These are phyloP conservation scores for Floccularia luteovirens DNA, from an alignment of 768 basidiomycete species.

Conservation along the genomic window DNA sequence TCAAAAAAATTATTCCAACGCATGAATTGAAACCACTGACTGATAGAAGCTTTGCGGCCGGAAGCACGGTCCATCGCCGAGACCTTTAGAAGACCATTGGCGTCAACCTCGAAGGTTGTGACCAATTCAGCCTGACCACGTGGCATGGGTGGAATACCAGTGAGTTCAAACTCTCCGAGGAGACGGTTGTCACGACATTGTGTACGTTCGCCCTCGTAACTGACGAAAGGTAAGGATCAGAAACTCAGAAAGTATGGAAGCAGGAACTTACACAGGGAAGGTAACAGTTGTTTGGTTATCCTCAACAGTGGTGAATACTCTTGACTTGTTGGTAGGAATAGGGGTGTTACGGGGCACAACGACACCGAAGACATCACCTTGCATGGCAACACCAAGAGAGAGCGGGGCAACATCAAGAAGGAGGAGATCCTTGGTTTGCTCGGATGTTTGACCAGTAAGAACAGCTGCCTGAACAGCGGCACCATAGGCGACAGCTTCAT, in stretches of 20 bases:
- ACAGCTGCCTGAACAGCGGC: constrained; percentile 99
- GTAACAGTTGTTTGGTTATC: constrained; percentile 99
- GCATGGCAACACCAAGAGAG: constrained; percentile 99
- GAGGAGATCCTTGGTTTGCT: constrained; percentile 97
- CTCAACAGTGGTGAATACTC: constrained; percentile 99
- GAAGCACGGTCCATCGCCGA: constrained; percentile 98
- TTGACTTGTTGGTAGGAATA: constrained; percentile 98
- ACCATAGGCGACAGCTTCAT: constrained; percentile 99
- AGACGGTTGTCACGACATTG: constrained; percentile 99
- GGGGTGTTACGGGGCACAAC: constrained; percentile 99
- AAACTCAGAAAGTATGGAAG: not conserved
- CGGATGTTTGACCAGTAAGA: constrained; percentile 96
- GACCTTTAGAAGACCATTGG: constrained; percentile 98
- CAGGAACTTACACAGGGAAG: constrained; percentile 81
- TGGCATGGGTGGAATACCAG: constrained; percentile 97
- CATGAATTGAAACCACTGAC: constrained; percentile 33
- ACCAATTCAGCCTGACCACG: constrained; percentile 99
- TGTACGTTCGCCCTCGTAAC: constrained; percentile 98
- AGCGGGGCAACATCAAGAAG: constrained; percentile 98
- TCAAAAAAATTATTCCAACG: constrained; percentile 3
- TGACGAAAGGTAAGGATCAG: constrained; percentile 15
- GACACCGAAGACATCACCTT: constrained; percentile 99
- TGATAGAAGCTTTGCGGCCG: constrained; percentile 97
- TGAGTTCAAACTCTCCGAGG: constrained; percentile 99
- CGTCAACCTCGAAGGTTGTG: constrained; percentile 99